Evolutionary conservation across 1,139 yeast genomes (phyloP).

Genomic region (Arxiozyma slooffiae): DNA sequence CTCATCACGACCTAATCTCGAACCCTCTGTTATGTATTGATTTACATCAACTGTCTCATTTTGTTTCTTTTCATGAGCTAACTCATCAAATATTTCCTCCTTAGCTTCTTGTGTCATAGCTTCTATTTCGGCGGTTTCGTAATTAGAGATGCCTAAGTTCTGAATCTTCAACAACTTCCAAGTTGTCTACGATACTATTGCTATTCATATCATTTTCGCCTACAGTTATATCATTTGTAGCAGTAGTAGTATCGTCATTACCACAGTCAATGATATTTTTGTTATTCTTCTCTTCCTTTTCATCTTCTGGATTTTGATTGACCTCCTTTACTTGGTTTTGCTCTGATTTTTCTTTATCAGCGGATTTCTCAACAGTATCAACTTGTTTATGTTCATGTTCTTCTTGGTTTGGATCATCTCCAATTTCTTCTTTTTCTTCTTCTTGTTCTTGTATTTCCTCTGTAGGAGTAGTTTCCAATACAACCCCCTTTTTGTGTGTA

Average conservation of each 20-base stretch:
- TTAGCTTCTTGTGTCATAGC: slow-evolving; percentile 21
- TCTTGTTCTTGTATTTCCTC: background rate
- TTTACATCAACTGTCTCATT: background rate
- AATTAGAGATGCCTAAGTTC: slow-evolving; percentile 28
- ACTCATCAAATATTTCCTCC: slow-evolving; percentile 17
- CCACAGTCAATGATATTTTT: too few relatives aligned
- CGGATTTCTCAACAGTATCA: background rate
- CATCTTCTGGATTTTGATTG: background rate
- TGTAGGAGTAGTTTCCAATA: too few relatives aligned
- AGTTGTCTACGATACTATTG: slow-evolving; percentile 7
- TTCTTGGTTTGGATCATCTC: background rate
- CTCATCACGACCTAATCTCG: slow-evolving; percentile 68
- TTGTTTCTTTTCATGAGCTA: slow-evolving; percentile 16
- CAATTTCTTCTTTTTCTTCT: too few relatives aligned
- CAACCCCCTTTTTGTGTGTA: too few relatives aligned
- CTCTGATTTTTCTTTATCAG: slow-evolving; percentile 9
- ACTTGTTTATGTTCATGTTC: slow-evolving; percentile 1
- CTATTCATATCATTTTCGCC: background rate
- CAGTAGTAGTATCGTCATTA: background rate
- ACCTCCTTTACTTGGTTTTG: background rate
- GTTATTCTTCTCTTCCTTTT: slow-evolving; percentile 11
- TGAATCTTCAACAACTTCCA: slow-evolving; percentile 15
- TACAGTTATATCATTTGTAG: background rate
- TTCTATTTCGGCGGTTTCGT: slow-evolving; percentile 13
- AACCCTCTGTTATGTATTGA: slow-evolving; percentile 4